These are phyloP conservation scores for Schizothecium vesticola DNA, from an alignment of 495 filamentous ascomycete genomes.

Conservation along the genomic window DNA sequence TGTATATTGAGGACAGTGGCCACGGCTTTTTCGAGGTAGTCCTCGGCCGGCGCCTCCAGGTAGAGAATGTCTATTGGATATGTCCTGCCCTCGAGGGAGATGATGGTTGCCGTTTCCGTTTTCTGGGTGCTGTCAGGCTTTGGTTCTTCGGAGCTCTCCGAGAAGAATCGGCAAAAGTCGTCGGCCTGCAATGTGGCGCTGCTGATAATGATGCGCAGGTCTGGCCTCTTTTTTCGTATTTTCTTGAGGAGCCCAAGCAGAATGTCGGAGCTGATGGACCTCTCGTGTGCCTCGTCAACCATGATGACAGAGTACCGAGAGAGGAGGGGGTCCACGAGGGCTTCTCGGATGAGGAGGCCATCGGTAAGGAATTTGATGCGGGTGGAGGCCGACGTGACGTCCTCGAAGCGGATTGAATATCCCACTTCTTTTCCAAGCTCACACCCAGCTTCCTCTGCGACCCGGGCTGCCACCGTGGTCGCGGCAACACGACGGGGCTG, in stretches of 20 bases:
- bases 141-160: slow-evolving; percentile 39
- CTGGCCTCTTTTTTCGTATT: slow-evolving; percentile 73
- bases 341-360: slow-evolving; percentile 89
- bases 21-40: slow-evolving; percentile 84
- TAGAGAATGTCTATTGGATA: slow-evolving; percentile 90
- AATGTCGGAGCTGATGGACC: slow-evolving; percentile 90
- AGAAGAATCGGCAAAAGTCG: slow-evolving; percentile 80
- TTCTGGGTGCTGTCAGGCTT: slow-evolving; percentile 38
- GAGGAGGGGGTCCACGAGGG: slow-evolving; percentile 84
- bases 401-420: slow-evolving; percentile 95
- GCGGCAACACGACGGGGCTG: slow-evolving; percentile 90
- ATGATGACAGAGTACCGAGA: slow-evolving; percentile 95
- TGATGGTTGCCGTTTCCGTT: slow-evolving; percentile 58
- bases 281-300: slow-evolving; percentile 97
- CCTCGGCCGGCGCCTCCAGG: slow-evolving; percentile 70
- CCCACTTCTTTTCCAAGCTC: slow-evolving; percentile 92
- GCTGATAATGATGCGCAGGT: slow-evolving; percentile 85
- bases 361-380: slow-evolving; percentile 96
- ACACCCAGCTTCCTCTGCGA: slow-evolving; percentile 89
- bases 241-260: slow-evolving; percentile 94
- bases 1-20: slow-evolving; percentile 93
- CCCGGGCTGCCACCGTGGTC: slow-evolving; percentile 82
- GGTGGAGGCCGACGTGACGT: slow-evolving; percentile 81
- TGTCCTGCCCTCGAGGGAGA: slow-evolving; percentile 85
- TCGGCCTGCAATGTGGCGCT: slow-evolving; percentile 93